Base-by-base conservation (phyloP, 306 rosid species). In the Trifolium repens region DNA sequence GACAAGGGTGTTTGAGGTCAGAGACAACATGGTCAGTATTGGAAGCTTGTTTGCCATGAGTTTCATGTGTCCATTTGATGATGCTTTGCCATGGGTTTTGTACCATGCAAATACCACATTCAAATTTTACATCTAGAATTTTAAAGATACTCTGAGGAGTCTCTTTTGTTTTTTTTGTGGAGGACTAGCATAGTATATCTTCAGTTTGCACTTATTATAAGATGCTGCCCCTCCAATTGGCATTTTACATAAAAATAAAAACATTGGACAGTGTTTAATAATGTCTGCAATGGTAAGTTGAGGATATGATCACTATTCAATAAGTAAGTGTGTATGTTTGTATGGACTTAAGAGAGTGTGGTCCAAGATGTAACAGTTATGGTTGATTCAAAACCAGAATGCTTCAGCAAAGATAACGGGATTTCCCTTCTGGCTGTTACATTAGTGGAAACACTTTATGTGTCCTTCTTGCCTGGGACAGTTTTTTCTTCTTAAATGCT, bases 401-500 rank as follows among this genome's bases (percentile, higher is more conserved):
- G 73, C 22, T 70, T 62, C 83, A 81, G 83, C 78, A 74, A 81
- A 74, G 79, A 59, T 73, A 70, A 40, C 34, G 81, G 78, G 81
- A 71, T 75, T 74, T 64, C 66, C 73, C 81, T 73, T 72, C 69
- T 78, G 66, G 78, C 79, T 78, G 76, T 71, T 79, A 71, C 85
- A 65, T 74, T 59, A 78, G 52, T 74, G 79, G 88, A 81, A 81
- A 81, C 85, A 77, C 70, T 81, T 69, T 49, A 24, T 59, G 77
- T 84, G 80, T 77, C 74, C 59, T 76, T 68, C 67, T 54, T 61
- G 67, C 76, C 49, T 69, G 17, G 12, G 50, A 47, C 71, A 52
- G 22, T 66, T 69, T 76, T 50, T 42, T 35, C 50, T 55, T 73
- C 82, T 80, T 80, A 60, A 76, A 76, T 80, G 80, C 49, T 61